phyloP scores from a whole-genome alignment of 225 moss, liverwort and hornwort genomes.

The Pleurozium schreberi region DNA sequence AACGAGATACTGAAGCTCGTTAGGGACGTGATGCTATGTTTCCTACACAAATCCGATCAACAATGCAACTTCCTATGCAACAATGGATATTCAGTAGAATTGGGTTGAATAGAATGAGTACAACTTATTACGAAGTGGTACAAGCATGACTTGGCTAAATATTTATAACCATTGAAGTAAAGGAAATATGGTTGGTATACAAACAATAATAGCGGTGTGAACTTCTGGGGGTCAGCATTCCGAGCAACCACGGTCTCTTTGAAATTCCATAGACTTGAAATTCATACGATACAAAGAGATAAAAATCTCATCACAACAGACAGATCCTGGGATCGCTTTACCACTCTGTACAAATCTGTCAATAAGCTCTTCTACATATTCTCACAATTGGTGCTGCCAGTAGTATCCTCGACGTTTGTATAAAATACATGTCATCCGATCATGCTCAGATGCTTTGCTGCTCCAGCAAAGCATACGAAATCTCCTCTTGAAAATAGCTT shows the following conservation, averaged over 20 bases:
- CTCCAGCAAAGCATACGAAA: background rate
- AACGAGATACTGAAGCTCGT: background rate
- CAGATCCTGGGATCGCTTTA: background rate
- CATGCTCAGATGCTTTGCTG: background rate
- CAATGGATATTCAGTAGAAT: background rate
- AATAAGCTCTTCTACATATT: background rate
- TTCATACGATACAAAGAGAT: too few relatives aligned
- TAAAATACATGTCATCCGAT: background rate
- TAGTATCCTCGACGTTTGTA: rapidly evolving
- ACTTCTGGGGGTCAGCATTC: background rate
- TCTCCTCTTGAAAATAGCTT: background rate
- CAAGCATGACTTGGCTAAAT: background rate
- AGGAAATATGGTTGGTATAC: background rate
- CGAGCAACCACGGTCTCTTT: background rate
- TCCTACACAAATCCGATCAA: background rate
- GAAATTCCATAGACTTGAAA: background rate
- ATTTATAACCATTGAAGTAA: background rate
- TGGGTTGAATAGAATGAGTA: background rate
- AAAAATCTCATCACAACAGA: background rate
- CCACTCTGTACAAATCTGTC: background rate
- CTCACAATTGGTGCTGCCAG: too few relatives aligned
- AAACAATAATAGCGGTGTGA: background rate
- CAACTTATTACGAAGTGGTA: background rate
- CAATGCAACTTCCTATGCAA: background rate
- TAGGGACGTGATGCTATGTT: background rate